Conservation (phyloP, 805 yeast species). For the Candida nanaspora region DNA sequence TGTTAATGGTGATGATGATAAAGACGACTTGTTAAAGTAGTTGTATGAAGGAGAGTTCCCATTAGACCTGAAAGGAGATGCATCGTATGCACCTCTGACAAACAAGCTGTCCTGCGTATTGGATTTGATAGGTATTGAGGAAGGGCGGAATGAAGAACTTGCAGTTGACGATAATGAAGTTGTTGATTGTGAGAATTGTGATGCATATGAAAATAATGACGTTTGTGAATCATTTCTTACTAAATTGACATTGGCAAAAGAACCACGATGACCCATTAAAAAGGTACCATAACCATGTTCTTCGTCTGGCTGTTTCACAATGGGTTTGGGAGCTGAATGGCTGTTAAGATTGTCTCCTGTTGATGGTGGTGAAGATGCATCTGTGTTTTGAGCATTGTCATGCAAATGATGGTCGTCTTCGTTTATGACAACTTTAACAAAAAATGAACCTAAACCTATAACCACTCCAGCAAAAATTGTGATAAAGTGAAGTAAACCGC, state of each 20-base stretch:
- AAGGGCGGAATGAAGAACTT: slow-evolving; percentile 5
- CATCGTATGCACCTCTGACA: neutral
- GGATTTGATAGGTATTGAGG: neutral
- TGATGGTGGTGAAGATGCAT: too few relatives aligned
- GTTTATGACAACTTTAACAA: slow-evolving; percentile 29
- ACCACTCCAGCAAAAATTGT: slow-evolving; percentile 42
- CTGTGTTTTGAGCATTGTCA: neutral
- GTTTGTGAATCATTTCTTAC: slow-evolving; percentile 18
- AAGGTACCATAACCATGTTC: slow-evolving; percentile 5
- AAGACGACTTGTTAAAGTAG: slow-evolving; percentile 4
- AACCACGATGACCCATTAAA: slow-evolving; percentile 28
- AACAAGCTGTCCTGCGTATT: neutral
- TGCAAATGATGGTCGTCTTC: slow-evolving; percentile 20
- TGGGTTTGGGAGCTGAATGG: neutral
- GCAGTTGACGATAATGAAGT: slow-evolving; percentile 12
- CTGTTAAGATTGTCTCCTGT: neutral
- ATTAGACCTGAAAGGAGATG: slow-evolving; percentile 1
- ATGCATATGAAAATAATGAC: slow-evolving; percentile 24
- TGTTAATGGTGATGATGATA: slow-evolving; percentile 19
- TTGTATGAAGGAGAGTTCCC: neutral
- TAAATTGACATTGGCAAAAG: slow-evolving; percentile 25
- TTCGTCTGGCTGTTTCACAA: neutral
- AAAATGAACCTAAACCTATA: slow-evolving; percentile 37
- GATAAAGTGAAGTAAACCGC: slow-evolving; percentile 49
- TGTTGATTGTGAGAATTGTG: slow-evolving; percentile 19